phyloP scores from a whole-genome alignment of 495 filamentous ascomycete species.

The Penicillium fimorum region DNA sequence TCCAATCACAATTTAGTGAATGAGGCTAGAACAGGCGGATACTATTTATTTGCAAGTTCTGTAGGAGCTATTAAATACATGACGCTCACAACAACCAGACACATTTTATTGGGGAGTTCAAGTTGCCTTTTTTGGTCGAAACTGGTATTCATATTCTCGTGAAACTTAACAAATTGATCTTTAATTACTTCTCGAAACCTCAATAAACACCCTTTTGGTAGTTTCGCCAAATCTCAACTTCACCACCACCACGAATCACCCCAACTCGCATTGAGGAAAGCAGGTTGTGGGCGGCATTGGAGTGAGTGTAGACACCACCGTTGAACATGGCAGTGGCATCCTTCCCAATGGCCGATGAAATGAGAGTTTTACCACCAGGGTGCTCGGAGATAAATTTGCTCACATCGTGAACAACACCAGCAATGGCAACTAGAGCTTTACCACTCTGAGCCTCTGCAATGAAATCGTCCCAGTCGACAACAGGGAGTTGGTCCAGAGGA shows the following conservation, averaged over 20 bases:
- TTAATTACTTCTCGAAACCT: not conserved
- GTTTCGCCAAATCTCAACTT: constrained; percentile 81
- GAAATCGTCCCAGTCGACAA: constrained; percentile 87
- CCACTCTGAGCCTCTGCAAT: constrained; percentile 74
- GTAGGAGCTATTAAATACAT: no score
- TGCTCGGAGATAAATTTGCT: constrained; percentile 84
- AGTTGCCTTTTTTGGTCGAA: no score
- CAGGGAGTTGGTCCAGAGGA: constrained; percentile 83
- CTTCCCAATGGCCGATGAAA: constrained; percentile 80
- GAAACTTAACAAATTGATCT: not conserved
- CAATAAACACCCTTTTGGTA: not conserved
- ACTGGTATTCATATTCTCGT: constrained; percentile 59
- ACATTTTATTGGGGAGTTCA: no score
- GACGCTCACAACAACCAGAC: no score
- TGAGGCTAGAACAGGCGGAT: no score
- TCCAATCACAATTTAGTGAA: no score
- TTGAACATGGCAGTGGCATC: constrained; percentile 95
- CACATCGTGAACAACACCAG: constrained; percentile 89
- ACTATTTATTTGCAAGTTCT: no score
- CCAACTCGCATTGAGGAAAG: constrained; percentile 87
- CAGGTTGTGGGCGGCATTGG: constrained; percentile 88
- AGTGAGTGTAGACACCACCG: constrained; percentile 89
- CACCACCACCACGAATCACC: constrained; percentile 84
- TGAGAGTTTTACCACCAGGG: constrained; percentile 85
- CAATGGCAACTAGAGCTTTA: constrained; percentile 75